Evolutionary conservation across 2,329 filamentous ascomycete species (phyloP).

Genomic region (Aspergillus pseudoviridinutans): DNA sequence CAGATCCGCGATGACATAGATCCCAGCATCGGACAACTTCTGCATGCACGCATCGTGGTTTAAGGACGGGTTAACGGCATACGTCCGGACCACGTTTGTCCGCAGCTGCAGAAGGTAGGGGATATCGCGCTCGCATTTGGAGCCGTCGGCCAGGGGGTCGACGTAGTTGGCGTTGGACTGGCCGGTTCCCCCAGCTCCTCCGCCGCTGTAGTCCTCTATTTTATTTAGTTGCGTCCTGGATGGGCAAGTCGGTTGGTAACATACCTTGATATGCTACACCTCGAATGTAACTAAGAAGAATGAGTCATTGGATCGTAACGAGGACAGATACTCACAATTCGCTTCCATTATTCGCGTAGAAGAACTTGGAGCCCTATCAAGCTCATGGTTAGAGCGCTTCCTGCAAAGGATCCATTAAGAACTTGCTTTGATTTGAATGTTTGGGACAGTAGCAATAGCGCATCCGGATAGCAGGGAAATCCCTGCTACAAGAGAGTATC

Average conservation of each 20-base stretch:
- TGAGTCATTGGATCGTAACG: background rate
- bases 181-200: background rate
- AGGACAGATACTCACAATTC: constrained; percentile 54
- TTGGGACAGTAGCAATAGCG: background rate
- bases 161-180: constrained; percentile 54
- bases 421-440: background rate
- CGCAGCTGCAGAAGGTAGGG: constrained; percentile 71
- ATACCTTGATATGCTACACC: constrained; percentile 87
- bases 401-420: background rate
- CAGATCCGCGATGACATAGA: constrained; percentile 93
- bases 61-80: constrained; percentile 76
- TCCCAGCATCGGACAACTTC: constrained; percentile 74
- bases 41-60: constrained; percentile 85
- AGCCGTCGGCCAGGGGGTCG: constrained; percentile 74
- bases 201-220: constrained; percentile 36
- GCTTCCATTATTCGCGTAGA: constrained; percentile 75
- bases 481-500: background rate
- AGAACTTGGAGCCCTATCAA: constrained; percentile 75
- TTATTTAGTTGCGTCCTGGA: background rate
- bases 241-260: constrained; percentile 10
- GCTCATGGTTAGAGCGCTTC: too few species aligned
- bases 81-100: constrained; percentile 93
- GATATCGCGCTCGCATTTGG: constrained; percentile 77
- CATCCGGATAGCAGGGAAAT: background rate
- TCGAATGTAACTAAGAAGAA: constrained; percentile 64